These are phyloP conservation scores for Capronia epimyces DNA, from an alignment of 2,329 filamentous ascomycete genomes.

Conservation along the genomic window DNA sequence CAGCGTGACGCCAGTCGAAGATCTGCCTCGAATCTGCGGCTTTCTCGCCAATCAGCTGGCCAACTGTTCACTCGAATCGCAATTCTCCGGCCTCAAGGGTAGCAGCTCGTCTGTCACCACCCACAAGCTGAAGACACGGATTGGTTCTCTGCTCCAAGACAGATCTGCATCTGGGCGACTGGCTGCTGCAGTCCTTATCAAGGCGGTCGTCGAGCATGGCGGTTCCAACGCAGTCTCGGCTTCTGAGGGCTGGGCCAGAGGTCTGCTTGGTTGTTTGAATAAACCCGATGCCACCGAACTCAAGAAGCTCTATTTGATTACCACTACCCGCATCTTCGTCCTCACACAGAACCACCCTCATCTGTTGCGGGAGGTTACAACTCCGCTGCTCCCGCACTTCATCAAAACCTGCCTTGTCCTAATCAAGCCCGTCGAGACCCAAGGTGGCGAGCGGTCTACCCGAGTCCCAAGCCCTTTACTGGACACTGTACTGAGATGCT, in stretches of 20 bases:
- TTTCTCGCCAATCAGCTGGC: conserved; percentile 56
- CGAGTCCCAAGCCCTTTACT: conserved; percentile 45
- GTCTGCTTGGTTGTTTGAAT: conserved; percentile 68
- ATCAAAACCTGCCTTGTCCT: conserved; percentile 67
- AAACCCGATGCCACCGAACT: conserved; percentile 71
- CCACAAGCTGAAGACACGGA: conserved; percentile 73
- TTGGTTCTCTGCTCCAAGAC: conserved; percentile 73
- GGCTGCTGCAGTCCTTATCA: conserved; percentile 70
- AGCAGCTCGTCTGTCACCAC: conserved; percentile 65
- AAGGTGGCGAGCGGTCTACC: conserved; percentile 5
- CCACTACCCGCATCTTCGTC: conserved; percentile 76
- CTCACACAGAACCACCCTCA: conserved; percentile 78
- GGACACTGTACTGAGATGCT: conserved; percentile 65
- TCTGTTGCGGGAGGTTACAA: conserved; percentile 79
- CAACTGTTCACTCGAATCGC: conserved; percentile 53
- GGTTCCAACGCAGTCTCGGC: conserved; percentile 75
- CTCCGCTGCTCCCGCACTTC: conserved; percentile 70
- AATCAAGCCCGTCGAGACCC: conserved; percentile 33
- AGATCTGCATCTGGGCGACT: conserved; percentile 69
- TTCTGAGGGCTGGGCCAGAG: conserved; percentile 68
- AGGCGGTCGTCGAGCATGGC: conserved; percentile 63
- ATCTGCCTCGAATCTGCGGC: conserved; percentile 68
- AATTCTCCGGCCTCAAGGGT: conserved; percentile 50
- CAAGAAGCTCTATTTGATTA: conserved; percentile 71
- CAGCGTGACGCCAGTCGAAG: conserved; percentile 62